Base-by-base conservation (phyloP, 2,329 filamentous ascomycete species). In the Sclerotinia sclerotiorum region DNA sequence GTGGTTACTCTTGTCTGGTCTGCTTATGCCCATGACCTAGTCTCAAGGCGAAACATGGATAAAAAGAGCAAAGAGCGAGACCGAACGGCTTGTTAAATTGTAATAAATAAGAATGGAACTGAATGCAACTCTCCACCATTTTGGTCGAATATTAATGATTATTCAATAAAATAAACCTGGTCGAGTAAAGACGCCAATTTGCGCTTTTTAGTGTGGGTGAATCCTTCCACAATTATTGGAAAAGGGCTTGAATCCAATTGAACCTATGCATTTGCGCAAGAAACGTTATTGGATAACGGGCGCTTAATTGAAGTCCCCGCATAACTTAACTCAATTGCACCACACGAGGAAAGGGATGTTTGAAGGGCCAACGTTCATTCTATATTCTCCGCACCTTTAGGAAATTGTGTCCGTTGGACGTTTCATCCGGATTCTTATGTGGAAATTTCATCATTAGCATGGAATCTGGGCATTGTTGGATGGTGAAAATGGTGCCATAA, bases 141-240 rank as follows among this genome's bases (percentile, higher is more conserved):
- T 67, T 54, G 35, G 48, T 54, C 48, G 27, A 52, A 54, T 67
- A 65, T 62, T 54, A 67, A 35, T 52, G 15, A 15, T 62, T 42
- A 54, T 62, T 46, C 7, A 24, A 48, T 44, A 44, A 42, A 42
- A 54, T 52, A 62, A 49, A 44, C 39, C 58, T 67, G 35, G 56
- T 67, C 42, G 42, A 60, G 35, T 24, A 62, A 19, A 62, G 48
- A 54, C 15, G 27, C 48, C 39, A 42, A n/a, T 29, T 67, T 54
- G 65, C 48, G 15, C 48, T 62, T 62, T 61, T 65, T 39, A 44
- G 56, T 67, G 65, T 62, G 65, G 65, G 13, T 62, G 57, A 62
- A 67, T 66, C 54, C 56, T 46, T 62, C 56, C 57, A 67, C 49
- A 39, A 52, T 67, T 62, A 67, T 67, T 67, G 65, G 35, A 67